phyloP scores from a whole-genome alignment of 2,329 filamentous ascomycete genomes.

The Ceratocystis diversiconidia region DNA sequence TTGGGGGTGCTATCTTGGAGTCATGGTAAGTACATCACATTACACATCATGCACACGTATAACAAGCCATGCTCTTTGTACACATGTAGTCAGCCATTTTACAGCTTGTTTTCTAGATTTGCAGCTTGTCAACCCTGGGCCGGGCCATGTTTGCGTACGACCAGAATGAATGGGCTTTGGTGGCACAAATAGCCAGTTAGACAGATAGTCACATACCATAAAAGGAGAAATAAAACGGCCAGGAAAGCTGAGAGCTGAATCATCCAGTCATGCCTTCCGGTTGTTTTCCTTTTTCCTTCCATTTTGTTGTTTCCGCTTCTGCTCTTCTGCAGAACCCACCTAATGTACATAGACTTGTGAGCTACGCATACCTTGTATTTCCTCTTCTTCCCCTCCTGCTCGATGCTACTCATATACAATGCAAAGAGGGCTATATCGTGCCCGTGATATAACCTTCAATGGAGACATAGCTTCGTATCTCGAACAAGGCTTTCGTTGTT shows the following conservation, averaged over 20 bases:
- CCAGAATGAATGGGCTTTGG: background rate
- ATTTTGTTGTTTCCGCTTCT: background rate
- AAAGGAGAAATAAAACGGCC: background rate
- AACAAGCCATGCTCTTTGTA: too few relatives aligned
- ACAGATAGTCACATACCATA: background rate
- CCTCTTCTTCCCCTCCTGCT: background rate
- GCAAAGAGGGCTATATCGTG: background rate
- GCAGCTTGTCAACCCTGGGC: too few relatives aligned
- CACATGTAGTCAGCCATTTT: too few relatives aligned
- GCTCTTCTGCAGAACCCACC: background rate
- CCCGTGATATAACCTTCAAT: background rate
- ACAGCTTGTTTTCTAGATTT: too few relatives aligned
- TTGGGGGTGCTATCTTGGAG: too few relatives aligned
- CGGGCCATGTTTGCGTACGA: background rate
- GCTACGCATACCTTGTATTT: background rate
- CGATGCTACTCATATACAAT: background rate
- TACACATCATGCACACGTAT: too few relatives aligned
- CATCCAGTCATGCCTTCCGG: background rate
- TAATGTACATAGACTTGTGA: conserved; percentile 3
- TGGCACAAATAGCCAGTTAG: background rate
- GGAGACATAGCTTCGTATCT: conserved; percentile 1
- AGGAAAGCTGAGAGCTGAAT: background rate
- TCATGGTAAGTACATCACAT: too few relatives aligned
- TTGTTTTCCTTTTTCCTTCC: background rate
- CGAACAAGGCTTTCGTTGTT: background rate